Conservation (phyloP, 371 early-diverging fungal genomes). For the Blakeslea trispora region DNA sequence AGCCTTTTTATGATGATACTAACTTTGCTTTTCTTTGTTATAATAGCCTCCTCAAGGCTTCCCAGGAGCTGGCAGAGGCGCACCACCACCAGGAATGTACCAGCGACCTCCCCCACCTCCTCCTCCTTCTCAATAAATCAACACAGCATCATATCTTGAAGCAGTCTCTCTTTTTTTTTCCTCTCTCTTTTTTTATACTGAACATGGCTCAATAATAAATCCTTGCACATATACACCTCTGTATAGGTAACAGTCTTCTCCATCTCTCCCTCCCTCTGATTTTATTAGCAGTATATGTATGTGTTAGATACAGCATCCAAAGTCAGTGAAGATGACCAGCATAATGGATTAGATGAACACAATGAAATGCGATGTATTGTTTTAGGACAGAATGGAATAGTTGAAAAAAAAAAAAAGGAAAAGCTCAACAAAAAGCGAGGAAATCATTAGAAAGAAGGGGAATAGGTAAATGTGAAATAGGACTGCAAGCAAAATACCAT, state of each 20-base stretch:
- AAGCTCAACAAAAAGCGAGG: constrained; percentile 23
- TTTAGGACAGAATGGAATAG: neutral
- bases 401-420: too few species aligned
- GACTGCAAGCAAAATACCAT: too few species aligned
- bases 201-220: neutral
- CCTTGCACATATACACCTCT: neutral
- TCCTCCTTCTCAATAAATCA: constrained; percentile 18
- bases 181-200: neutral
- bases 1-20: constrained; percentile 1
- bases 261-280: too few species aligned
- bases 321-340: too few species aligned
- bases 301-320: too few species aligned
- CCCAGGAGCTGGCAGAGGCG: constrained; percentile 39
- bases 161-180: constrained; percentile 1
- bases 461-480: too few species aligned
- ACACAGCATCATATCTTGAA: neutral
- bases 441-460: too few species aligned
- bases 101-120: constrained; percentile 36
- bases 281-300: neutral
- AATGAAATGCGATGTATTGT: neutral
- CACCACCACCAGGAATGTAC: constrained; percentile 39
- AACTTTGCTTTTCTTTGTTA: neutral
- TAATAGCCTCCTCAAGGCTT: constrained; percentile 39
- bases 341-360: too few species aligned
- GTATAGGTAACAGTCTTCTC: neutral